A percentile compares a stretch with the other conserved stretches of the same genome.
phyloP scores from a whole-genome alignment of 208 protist genomes.

The Leishmania major region DNA sequence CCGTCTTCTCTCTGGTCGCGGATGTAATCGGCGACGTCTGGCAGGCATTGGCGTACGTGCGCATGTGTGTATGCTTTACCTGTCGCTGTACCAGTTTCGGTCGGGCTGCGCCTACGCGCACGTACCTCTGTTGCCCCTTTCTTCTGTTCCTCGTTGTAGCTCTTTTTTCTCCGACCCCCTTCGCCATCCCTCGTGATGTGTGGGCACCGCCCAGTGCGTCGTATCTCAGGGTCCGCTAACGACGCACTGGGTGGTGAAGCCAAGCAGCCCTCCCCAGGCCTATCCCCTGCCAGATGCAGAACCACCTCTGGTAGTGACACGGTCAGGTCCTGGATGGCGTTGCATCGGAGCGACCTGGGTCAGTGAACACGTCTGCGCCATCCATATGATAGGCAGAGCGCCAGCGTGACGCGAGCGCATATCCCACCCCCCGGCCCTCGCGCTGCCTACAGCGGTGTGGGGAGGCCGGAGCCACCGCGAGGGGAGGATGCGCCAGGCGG shows the following conservation, averaged over 20 bases:
- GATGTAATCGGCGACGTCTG: not conserved
- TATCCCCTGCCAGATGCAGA: not conserved
- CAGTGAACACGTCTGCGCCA: too few relatives aligned
- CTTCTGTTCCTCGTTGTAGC: not conserved
- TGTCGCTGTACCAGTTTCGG: not conserved
- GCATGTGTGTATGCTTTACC: not conserved
- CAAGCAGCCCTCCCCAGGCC: not conserved
- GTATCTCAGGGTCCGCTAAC: not conserved
- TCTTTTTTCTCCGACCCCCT: not conserved
- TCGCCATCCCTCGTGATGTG: not conserved
- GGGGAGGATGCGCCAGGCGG: too few relatives aligned
- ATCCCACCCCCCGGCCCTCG: too few relatives aligned
- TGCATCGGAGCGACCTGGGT: too few relatives aligned
- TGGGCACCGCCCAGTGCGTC: not conserved
- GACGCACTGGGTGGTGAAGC: not conserved
- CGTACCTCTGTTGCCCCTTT: not conserved
- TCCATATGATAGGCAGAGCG: too few relatives aligned
- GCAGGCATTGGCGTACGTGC: not conserved
- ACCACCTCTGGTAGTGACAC: not conserved
- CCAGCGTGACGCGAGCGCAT: too few relatives aligned
- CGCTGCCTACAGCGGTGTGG: too few relatives aligned
- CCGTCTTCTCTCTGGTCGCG: not conserved
- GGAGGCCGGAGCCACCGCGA: too few relatives aligned
- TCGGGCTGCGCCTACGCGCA: not conserved
- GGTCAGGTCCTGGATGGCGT: too few relatives aligned